Evolutionary conservation across 768 basidiomycete genomes (phyloP), one percentile per base, ranked within the genome.

Genomic region (Pleurotus citrinopileatus): DNA sequence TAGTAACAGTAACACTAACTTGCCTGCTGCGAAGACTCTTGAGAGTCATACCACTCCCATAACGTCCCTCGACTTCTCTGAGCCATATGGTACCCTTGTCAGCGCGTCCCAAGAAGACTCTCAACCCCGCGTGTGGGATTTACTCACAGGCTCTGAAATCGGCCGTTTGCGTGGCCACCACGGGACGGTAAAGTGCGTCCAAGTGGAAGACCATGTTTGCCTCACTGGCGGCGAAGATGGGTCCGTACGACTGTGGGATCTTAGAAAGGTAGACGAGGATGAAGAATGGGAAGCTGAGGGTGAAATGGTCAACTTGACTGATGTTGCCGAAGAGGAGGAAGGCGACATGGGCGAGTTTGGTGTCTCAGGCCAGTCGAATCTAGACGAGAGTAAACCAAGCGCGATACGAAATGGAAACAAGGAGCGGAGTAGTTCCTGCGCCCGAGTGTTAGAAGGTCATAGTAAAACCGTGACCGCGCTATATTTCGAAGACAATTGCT

Each of bases 41-140:
- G 79, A 86, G 37, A 83, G 83, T 44, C 96, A 98, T 61, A 76
- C 82, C 1, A 84, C 85, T 0, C 89, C 91, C 0, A 86, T 99
- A 59, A 85, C 87, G 0, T 86, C 94, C 1, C 80, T 99, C 17
- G 97, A 99, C 70, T 92, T 98, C 63, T 92, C 91, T 8, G 96
- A 98, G 65, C 97, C 97, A 4, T 99, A 99, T 62, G 96, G 94
- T 13, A 89, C 86, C 8, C 82, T 98, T 29, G 94, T 98, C 55
- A 91, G 84, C 47, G 87, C 94, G 1, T 88, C 92, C 1, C 84
- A 83, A 56, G 89, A 92, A 48, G 96, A 97, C 60, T 74, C 87
- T 10, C 83, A 90, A 53, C 94, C 94, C 2, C 85, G 89, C 4
- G 88, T 98, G 12, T 99, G 94, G 96, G 97, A 99, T 68, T 76